Conservation (phyloP, 179 eudicot genomes). For the Beta lomatogona region DNA sequence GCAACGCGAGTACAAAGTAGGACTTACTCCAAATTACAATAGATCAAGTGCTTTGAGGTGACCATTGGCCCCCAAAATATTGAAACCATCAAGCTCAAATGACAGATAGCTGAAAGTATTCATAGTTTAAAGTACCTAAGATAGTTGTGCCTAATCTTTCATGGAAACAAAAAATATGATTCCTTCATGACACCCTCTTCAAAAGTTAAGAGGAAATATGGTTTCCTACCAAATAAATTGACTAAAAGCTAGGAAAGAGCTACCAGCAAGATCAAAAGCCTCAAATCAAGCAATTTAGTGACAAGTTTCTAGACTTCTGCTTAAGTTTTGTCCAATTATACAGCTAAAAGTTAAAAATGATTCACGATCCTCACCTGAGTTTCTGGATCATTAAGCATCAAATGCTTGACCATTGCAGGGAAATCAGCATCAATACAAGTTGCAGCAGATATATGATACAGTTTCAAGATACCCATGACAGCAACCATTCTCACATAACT, state of each 20-base stretch:
- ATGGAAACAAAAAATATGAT: not conserved
- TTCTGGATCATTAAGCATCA: conserved; percentile 93
- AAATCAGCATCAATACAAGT: conserved; percentile 96
- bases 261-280: not conserved
- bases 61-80: not conserved
- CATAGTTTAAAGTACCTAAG: not conserved
- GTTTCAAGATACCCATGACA: conserved; percentile 78
- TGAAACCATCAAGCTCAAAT: not conserved
- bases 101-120: not conserved
- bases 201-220: not conserved
- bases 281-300: not conserved
- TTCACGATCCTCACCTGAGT: conserved; percentile 58
- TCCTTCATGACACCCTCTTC: not conserved
- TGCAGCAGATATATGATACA: conserved; percentile 86
- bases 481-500: conserved; percentile 92
- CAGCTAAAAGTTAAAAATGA: conserved; percentile 5
- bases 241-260: not conserved
- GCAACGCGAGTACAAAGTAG: not conserved
- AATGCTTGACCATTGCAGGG: conserved; percentile 66
- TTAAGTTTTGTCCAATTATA: not conserved
- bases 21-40: not conserved
- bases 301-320: not conserved
- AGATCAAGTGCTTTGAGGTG: not conserved
- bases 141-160: not conserved
- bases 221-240: not conserved